These are phyloP conservation scores for Pleurotus giganteus DNA, from an alignment of 768 basidiomycete species.

Conservation along the genomic window DNA sequence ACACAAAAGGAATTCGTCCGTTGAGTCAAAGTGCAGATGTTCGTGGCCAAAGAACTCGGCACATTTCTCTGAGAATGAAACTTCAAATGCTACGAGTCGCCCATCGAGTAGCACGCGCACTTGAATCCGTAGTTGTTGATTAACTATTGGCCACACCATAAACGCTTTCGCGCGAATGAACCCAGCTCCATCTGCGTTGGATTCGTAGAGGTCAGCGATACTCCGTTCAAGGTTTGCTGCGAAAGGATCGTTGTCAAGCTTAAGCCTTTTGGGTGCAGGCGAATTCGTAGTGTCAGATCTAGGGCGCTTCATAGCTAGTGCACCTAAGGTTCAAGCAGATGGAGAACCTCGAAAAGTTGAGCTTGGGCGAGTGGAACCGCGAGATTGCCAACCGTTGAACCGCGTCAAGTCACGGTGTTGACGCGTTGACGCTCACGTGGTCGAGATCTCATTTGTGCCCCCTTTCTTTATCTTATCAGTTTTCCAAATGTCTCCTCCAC, in stretches of 20 bases:
- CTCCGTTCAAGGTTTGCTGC: constrained; percentile 24
- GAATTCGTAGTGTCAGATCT: constrained; percentile 6
- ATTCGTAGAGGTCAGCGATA: constrained; percentile 29
- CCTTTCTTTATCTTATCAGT: constrained; percentile 1
- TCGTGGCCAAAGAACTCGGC: constrained; percentile 24
- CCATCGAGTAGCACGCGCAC: constrained; percentile 2
- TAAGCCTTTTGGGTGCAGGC: constrained; percentile 16
- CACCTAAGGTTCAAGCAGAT: too few species aligned
- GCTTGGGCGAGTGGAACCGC: too few species aligned
- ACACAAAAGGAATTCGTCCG: constrained; percentile 44
- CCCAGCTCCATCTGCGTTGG: constrained; percentile 29
- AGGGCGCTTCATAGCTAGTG: constrained; percentile 24
- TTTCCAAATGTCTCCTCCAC: constrained; percentile 23
- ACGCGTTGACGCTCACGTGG: background rate
- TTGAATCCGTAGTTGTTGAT: constrained; percentile 10
- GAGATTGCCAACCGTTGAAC: too few species aligned
- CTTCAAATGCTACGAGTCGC: constrained; percentile 31
- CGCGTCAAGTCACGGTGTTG: background rate
- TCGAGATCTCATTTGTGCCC: background rate
- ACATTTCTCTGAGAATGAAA: constrained; percentile 32
- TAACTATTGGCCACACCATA: constrained; percentile 42
- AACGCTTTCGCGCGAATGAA: constrained; percentile 39
- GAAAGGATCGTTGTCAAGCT: constrained; percentile 16
- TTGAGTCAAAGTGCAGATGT: constrained; percentile 36
- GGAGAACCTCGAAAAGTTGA: too few species aligned